These are phyloP conservation scores for Boletellus dicymbophilus DNA, from an alignment of 1,284 basidiomycete genomes.

Conservation along the genomic window DNA sequence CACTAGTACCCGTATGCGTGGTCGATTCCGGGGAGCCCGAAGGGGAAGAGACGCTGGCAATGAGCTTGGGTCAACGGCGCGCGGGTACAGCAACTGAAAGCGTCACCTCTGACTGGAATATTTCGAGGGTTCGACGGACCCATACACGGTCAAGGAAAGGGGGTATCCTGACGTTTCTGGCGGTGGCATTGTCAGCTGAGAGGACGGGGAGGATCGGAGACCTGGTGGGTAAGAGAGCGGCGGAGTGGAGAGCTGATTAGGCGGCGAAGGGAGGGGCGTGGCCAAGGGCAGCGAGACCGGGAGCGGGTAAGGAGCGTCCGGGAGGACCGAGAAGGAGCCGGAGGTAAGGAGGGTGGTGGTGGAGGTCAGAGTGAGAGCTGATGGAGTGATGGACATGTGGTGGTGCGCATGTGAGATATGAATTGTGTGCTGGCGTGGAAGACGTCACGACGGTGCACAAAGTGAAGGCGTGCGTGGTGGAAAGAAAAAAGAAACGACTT, in stretches of 20 bases:
- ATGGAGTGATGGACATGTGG: constrained; percentile 29
- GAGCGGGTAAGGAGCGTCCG: constrained; percentile 11
- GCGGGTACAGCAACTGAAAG: background rate
- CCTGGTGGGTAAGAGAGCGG: constrained; percentile 1
- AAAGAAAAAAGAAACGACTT: constrained; percentile 10
- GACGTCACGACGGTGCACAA: constrained; percentile 22
- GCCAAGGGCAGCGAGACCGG: constrained; percentile 20
- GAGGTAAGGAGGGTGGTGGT: constrained; percentile 12
- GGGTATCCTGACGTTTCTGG: background rate
- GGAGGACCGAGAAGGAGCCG: constrained; percentile 5
- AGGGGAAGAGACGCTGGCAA: constrained; percentile 3
- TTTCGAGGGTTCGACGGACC: background rate
- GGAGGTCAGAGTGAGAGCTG: constrained; percentile 20
- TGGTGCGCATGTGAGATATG: constrained; percentile 28
- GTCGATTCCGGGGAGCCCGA: background rate
- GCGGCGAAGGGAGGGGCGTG: constrained; percentile 8
- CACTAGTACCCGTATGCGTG: constrained; percentile 9
- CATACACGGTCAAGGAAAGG: background rate
- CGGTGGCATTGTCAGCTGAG: constrained; percentile 7
- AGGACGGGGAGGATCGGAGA: constrained; percentile 4
- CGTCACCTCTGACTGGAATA: constrained; percentile 12
- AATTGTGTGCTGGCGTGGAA: constrained; percentile 21
- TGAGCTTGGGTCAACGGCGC: constrained; percentile 8
- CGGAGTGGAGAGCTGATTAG: constrained; percentile 8
- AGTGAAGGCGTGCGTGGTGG: constrained; percentile 15